phyloP scores from a whole-genome alignment of 1,284 basidiomycete genomes.

The Melanopsichium pennsylvanicum region DNA sequence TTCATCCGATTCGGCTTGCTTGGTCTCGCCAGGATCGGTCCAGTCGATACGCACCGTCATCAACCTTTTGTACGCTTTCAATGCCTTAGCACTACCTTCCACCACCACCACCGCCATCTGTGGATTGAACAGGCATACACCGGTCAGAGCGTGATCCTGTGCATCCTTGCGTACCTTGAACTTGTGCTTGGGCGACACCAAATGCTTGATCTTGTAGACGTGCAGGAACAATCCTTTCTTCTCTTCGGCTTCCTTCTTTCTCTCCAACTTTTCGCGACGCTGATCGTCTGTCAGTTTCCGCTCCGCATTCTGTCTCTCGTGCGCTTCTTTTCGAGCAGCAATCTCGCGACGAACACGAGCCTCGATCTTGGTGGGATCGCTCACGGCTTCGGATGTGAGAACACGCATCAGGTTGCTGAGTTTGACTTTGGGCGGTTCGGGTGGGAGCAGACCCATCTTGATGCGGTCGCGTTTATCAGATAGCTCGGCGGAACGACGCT shows the following conservation, averaged over 20 bases:
- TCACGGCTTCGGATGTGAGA: conserved; percentile 91
- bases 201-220: conserved; percentile 84
- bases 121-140: conserved; percentile 87
- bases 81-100: conserved; percentile 85
- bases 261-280: conserved; percentile 81
- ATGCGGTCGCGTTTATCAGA: conserved; percentile 95
- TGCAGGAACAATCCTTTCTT: conserved; percentile 84
- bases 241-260: conserved; percentile 70
- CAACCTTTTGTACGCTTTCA: conserved; percentile 86
- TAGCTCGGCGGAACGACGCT: conserved; percentile 84
- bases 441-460: conserved; percentile 93
- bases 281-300: conserved; percentile 91
- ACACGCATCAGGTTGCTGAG: conserved; percentile 98
- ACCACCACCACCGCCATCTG: conserved; percentile 89
- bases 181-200: conserved; percentile 89
- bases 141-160: conserved; percentile 85
- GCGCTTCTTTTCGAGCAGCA: conserved; percentile 82
- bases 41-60: conserved; percentile 90
- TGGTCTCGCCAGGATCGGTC: conserved; percentile 81
- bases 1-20: conserved; percentile 64
- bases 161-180: conserved; percentile 98
- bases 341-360: conserved; percentile 92
- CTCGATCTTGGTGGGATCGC: conserved; percentile 96
- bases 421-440: conserved; percentile 94
- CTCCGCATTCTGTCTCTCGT: conserved; percentile 90